Evolutionary conservation across 495 filamentous ascomycete genomes (phyloP).

Genomic region (Penicillium canariense): DNA sequence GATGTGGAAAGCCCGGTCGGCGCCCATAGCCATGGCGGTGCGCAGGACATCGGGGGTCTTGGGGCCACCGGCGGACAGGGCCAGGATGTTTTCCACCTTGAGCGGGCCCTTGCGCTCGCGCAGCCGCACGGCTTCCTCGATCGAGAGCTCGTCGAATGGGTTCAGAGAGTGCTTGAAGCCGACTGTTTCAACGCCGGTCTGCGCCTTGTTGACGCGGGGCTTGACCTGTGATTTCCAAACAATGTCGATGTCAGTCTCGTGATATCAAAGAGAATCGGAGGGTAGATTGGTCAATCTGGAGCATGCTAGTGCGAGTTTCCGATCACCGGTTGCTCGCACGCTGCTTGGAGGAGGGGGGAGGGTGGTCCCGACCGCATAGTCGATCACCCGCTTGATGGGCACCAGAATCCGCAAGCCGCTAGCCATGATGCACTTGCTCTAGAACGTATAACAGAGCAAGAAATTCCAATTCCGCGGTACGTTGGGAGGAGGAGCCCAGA

Average conservation of each 20-base stretch:
- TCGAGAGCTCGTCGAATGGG: conserved; percentile 96
- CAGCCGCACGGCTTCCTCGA: conserved; percentile 92
- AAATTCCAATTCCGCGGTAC: conserved; percentile 16
- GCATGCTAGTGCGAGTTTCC: conserved; percentile 9
- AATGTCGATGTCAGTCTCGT: conserved; percentile 4
- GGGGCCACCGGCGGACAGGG: conserved; percentile 79
- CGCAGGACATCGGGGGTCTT: conserved; percentile 85
- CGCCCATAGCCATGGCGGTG: conserved; percentile 98
- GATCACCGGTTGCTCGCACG: conserved; percentile 7
- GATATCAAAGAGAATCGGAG: not conserved
- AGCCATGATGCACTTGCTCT: conserved; percentile 59
- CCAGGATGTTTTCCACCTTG: conserved; percentile 82
- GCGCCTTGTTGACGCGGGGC: conserved; percentile 93
- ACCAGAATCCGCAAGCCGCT: conserved; percentile 82
- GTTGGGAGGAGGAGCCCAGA: conserved; percentile 6
- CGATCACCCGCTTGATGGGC: conserved; percentile 95
- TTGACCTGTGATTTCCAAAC: conserved; percentile 64
- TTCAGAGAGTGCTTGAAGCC: conserved; percentile 97
- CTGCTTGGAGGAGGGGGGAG: not conserved
- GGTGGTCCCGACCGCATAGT: conserved; percentile 82
- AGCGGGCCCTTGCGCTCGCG: conserved; percentile 68
- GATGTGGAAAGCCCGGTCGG: conserved; percentile 85
- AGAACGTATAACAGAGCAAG: conserved; percentile 1
- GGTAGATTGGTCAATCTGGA: not conserved
- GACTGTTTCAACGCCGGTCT: conserved; percentile 86